phyloP scores from a whole-genome alignment of 2,329 filamentous ascomycete species.

The Verticillium alfalfae region DNA sequence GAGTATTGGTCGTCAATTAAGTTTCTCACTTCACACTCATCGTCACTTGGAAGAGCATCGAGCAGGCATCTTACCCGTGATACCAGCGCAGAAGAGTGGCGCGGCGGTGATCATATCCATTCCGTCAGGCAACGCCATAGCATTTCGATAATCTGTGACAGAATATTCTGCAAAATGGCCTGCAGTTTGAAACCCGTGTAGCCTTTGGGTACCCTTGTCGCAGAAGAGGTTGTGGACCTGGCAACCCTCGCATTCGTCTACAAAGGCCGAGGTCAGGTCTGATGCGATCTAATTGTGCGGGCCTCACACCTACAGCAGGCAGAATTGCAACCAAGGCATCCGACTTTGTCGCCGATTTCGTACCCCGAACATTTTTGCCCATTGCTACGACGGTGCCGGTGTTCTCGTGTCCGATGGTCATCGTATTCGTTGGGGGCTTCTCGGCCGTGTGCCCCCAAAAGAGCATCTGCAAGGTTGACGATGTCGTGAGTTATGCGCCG shows the following conservation, averaged over 20 bases:
- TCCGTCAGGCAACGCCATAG: conserved; percentile 28
- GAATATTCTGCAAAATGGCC: conserved; percentile 43
- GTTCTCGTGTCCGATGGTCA: conserved; percentile 38
- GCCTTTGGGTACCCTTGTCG: conserved; percentile 26
- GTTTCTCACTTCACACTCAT: neutral
- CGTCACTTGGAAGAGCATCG: neutral
- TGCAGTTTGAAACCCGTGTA: conserved; percentile 35
- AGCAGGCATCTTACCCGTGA: conserved; percentile 21
- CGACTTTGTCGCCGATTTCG: conserved; percentile 34
- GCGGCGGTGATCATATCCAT: conserved; percentile 26
- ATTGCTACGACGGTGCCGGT: conserved; percentile 33
- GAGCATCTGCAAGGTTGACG: conserved; percentile 6
- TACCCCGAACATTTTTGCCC: conserved; percentile 27
- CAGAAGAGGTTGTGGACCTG: conserved; percentile 34
- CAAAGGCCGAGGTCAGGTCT: conserved; percentile 28
- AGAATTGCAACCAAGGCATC: conserved; percentile 27
- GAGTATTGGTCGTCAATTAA: neutral
- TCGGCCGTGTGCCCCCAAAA: conserved; percentile 13
- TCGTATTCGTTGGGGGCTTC: conserved; percentile 12
- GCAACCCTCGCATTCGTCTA: conserved; percentile 43
- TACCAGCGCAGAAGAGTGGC: conserved; percentile 44
- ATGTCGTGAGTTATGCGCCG: neutral
- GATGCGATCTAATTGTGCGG: neutral
- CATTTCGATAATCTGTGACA: conserved; percentile 37
- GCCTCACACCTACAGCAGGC: conserved; percentile 5